These are phyloP conservation scores for Capillidium rhysosporum DNA, from an alignment of 371 early-diverging fungal species.

Conservation along the genomic window DNA sequence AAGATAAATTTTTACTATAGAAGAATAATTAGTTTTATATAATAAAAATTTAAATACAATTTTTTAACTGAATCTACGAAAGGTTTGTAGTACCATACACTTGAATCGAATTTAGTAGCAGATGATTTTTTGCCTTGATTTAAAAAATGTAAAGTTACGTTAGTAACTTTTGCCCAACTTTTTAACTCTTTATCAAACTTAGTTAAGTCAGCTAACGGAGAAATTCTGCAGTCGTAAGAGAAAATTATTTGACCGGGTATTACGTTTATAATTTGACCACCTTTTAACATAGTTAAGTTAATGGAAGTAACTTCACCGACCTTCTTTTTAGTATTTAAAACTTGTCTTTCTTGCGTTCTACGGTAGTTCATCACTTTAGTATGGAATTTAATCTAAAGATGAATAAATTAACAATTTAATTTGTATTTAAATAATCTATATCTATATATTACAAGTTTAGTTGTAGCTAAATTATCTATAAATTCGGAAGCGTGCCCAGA, in stretches of 20 bases:
- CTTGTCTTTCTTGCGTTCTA: conserved; percentile 22
- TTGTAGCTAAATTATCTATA: conserved; percentile 34
- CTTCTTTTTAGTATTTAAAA: conserved; percentile 11
- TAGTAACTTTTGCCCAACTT: no score
- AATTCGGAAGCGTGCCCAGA: conserved; percentile 67
- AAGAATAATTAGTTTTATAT: no score
- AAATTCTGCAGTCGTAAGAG: no score
- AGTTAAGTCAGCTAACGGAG: no score
- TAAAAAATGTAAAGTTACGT: no score
- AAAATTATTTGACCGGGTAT: no score
- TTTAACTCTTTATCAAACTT: no score
- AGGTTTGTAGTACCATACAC: background rate
- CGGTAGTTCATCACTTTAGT: conserved; percentile 23
- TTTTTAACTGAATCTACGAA: background rate
- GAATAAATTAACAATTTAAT: background rate
- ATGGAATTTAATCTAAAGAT: background rate
- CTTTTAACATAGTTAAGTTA: conserved; percentile 49
- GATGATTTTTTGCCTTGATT: no score
- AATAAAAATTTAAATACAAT: background rate
- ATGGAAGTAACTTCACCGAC: conserved; percentile 59
- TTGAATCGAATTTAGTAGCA: background rate
- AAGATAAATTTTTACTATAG: no score
- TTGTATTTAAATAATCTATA: background rate
- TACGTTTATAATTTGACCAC: no score
- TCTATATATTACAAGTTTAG: conserved; percentile 23